phyloP scores from a whole-genome alignment of 2,329 filamentous ascomycete species.

The Tolypocladium pustulatum region DNA sequence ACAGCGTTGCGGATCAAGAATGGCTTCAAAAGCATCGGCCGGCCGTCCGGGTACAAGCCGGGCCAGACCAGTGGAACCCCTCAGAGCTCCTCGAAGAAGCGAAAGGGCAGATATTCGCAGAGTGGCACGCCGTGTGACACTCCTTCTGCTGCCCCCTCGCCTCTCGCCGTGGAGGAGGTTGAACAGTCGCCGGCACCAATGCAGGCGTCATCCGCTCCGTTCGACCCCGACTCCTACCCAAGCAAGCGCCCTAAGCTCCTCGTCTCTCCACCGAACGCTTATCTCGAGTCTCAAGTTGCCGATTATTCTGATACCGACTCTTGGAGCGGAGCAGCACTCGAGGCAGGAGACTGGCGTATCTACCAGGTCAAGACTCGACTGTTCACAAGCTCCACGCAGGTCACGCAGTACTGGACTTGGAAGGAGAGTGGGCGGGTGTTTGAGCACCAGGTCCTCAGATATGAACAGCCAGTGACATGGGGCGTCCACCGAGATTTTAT shows the following conservation, averaged over 20 bases:
- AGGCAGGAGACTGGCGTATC: conserved; percentile 38
- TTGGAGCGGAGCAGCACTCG: conserved; percentile 32
- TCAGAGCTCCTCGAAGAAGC: conserved; percentile 17
- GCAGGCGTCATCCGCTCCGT: not conserved
- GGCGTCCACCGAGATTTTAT: conserved; percentile 37
- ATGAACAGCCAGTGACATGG: conserved; percentile 33
- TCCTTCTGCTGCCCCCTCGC: conserved; percentile 16
- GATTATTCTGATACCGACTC: conserved; percentile 44
- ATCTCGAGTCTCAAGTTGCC: conserved; percentile 30
- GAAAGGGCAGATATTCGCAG: conserved; percentile 21
- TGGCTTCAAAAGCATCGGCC: conserved; percentile 47
- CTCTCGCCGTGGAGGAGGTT: conserved; percentile 9
- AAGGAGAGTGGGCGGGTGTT: conserved; percentile 27
- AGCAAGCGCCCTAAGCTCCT: conserved; percentile 16
- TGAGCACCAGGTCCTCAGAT: conserved; percentile 43
- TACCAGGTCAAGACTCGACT: conserved; percentile 39
- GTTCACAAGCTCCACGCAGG: conserved; percentile 32
- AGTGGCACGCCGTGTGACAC: conserved; percentile 15
- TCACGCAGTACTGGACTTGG: conserved; percentile 49
- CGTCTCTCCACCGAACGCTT: conserved; percentile 8
- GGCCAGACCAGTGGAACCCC: conserved; percentile 12
- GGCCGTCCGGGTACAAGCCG: conserved; percentile 38
- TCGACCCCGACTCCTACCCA: conserved; percentile 6
- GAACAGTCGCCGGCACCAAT: conserved; percentile 1
- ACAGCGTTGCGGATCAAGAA: conserved; percentile 37